Percentiles rank a stretch among this genome's conserved stretches.
Evolutionary conservation across 2,329 filamentous ascomycete genomes (phyloP).

Genomic region (Sclerotinia subarctica): DNA sequence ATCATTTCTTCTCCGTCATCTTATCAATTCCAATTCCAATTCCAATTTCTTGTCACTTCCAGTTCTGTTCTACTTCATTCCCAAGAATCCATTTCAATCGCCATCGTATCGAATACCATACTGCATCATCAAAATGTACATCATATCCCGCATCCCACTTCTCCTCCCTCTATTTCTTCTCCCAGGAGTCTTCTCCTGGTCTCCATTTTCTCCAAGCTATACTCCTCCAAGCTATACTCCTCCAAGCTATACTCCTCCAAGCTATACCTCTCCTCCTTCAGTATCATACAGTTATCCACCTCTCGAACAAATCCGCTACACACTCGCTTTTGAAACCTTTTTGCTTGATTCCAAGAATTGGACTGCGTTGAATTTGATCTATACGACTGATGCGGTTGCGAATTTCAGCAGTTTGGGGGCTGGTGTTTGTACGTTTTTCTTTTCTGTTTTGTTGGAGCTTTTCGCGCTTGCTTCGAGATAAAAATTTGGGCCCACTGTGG

Average conservation of each 20-base stretch:
- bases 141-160: background rate
- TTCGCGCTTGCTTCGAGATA: too few relatives aligned
- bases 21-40: background rate
- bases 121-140: background rate
- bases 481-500: background rate
- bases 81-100: too few relatives aligned
- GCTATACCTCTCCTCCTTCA: background rate
- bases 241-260: too few relatives aligned
- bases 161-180: background rate
- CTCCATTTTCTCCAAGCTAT: background rate
- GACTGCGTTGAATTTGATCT: background rate
- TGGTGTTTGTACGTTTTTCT: conserved; percentile 12
- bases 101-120: background rate
- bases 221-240: too few relatives aligned
- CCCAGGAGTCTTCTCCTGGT: conserved; percentile 2
- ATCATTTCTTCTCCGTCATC: background rate
- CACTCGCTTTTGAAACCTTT: conserved; percentile 10
- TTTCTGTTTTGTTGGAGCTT: too few relatives aligned
- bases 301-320: conserved; percentile 20
- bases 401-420: conserved; percentile 14
- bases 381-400: conserved; percentile 8
- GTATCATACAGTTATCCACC: conserved; percentile 2
- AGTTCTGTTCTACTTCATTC: background rate
- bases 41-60: too few relatives aligned
- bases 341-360: conserved; percentile 15